Evolutionary conservation across 1,284 basidiomycete species (phyloP).

Genomic region (Pseudozyma sp.): DNA sequence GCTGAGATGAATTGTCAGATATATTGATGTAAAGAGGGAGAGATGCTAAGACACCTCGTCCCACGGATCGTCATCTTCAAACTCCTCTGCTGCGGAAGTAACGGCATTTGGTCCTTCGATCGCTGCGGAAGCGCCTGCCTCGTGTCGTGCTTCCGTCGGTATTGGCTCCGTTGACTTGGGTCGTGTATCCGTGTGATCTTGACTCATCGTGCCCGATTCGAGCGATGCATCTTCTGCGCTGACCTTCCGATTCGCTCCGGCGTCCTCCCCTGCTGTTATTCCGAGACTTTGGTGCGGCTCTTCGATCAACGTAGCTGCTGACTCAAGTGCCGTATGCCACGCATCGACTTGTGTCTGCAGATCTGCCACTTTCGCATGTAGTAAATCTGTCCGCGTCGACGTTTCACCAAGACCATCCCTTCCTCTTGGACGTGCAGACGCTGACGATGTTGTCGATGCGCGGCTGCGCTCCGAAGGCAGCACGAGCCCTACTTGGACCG

Average conservation of each 20-base stretch:
- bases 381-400: conserved; percentile 30
- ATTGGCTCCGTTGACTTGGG: background rate
- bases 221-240: background rate
- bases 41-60: conserved; percentile 20
- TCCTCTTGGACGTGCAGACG: background rate
- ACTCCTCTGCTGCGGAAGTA: conserved; percentile 3
- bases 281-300: background rate
- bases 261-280: background rate
- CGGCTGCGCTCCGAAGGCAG: conserved; percentile 31
- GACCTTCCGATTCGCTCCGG: background rate
- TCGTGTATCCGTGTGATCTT: background rate
- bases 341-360: conserved; percentile 35
- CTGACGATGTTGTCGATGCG: background rate
- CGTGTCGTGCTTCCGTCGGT: background rate
- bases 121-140: background rate
- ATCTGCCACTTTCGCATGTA: conserved; percentile 38
- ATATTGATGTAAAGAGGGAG: too few relatives aligned
- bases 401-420: background rate
- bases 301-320: conserved; percentile 5
- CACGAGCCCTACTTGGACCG: conserved; percentile 21
- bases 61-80: conserved; percentile 46
- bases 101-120: background rate
- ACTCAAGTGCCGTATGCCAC: conserved; percentile 21
- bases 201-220: background rate
- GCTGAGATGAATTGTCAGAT: background rate